Evolutionary conservation across 2,329 filamentous ascomycete genomes (phyloP), one percentile per base, ranked within the genome.

Genomic region (Microdochium trichocladiopsis): DNA sequence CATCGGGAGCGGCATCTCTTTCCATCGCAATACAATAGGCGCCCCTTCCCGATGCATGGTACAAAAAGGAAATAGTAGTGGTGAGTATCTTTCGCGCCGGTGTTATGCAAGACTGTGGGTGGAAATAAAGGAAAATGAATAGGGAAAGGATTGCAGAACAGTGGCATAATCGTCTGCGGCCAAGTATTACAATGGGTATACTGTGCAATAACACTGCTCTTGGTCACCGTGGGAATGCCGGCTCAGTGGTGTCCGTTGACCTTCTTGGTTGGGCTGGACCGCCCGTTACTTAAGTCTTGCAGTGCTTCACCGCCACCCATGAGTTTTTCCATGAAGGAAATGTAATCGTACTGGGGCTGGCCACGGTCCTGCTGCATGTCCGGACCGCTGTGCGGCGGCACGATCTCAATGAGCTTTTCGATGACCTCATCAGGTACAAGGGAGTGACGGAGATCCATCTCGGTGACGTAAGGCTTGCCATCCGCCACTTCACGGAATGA

Each of bases 401-500:
- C 95, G 50, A 90, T 89, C 63, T 88, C 81, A 50, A 94, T 78
- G 48, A 99, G 78, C 69, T 96, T 89, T 56, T 96, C 92, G 64
- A 99, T 96, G 57, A 99, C 88, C 65, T 97, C 93, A 65, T 99
- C 94, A 0, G 94, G 94, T 36, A 99, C 95, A 37, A 99, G 81
- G 43, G 88, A 94, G 70, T 99, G 94, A 54, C 93, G 83, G 53
- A 99, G 80, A 68, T 99, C 94, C 75, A 99, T 88, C 72, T 99
- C 94, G 4, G 94, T 99, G 41, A 99, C 94, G 68, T 99, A 99
- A 11, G 93, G 92, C 77, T 99, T 99, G 59, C 94, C 94, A 73
- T 99, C 94, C 18, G 94, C 94, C 47, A 99, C 94, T 71, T 99
- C 94, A 53, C 86, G 84, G 82, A 99, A 99, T 57, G 88, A 95